These are phyloP conservation scores for Plectosphaerella plurivora DNA, from an alignment of 2,329 filamentous ascomycete genomes.

Conservation along the genomic window DNA sequence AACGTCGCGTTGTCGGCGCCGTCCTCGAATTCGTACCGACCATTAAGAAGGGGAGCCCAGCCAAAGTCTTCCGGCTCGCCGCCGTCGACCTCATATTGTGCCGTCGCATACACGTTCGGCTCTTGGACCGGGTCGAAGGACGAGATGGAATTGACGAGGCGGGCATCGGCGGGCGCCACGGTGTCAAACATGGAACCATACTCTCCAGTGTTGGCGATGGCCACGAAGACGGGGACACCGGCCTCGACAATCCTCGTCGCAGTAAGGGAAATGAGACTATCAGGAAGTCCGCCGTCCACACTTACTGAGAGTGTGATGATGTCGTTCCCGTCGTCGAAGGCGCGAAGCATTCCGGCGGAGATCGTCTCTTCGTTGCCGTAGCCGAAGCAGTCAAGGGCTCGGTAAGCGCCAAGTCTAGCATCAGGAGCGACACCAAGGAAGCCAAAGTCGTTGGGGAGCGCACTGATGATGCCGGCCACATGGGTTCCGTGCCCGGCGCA, in stretches of 20 bases:
- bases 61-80: not conserved
- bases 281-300: not conserved
- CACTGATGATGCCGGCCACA: slow-evolving; percentile 7
- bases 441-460: slow-evolving; percentile 37
- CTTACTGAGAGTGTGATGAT: slow-evolving; percentile 19
- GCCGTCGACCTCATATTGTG: not conserved
- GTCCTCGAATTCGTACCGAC: not conserved
- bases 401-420: slow-evolving; percentile 33
- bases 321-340: slow-evolving; percentile 33
- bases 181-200: slow-evolving; percentile 14
- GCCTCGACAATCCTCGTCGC: slow-evolving; percentile 20
- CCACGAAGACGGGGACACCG: slow-evolving; percentile 20
- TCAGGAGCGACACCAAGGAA: slow-evolving; percentile 42
- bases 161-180: slow-evolving; percentile 15
- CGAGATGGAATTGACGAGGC: not conserved
- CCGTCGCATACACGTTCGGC: not conserved
- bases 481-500: slow-evolving; percentile 16
- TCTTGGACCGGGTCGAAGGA: not conserved
- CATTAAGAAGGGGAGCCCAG: not conserved
- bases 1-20: not conserved
- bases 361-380: slow-evolving; percentile 31
- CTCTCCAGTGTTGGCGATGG: slow-evolving; percentile 20
- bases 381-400: slow-evolving; percentile 29
- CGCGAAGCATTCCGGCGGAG: slow-evolving; percentile 34
- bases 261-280: slow-evolving; percentile 5